Evolutionary conservation across 768 basidiomycete species (phyloP).

Genomic region (Lactarius quietus): DNA sequence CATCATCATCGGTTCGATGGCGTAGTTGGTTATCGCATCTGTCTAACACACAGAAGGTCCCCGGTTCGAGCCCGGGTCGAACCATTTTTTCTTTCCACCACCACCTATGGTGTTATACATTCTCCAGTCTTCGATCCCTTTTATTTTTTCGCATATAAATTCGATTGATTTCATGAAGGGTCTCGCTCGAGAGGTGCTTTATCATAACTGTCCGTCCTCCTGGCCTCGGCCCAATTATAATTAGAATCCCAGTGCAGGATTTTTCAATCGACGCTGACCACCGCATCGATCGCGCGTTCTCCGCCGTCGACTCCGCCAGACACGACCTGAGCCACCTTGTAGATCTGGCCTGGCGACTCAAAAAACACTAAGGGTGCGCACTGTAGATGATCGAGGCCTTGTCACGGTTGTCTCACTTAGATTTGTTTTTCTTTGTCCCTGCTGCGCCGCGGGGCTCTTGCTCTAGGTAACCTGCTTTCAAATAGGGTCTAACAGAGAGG

Average conservation of each 20-base stretch:
- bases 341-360: background rate
- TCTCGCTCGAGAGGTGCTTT: background rate
- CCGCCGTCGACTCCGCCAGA: background rate
- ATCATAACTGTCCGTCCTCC: background rate
- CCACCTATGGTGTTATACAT: too few species aligned
- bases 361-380: background rate
- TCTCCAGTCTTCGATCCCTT: too few species aligned
- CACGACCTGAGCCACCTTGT: background rate
- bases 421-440: background rate
- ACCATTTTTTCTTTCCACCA: constrained; percentile 18
- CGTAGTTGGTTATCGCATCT: constrained; percentile 78
- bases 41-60: constrained; percentile 51
- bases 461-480: background rate
- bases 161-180: background rate
- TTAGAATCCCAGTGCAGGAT: background rate
- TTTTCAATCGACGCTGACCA: background rate
- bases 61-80: constrained; percentile 29
- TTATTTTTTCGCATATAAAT: background rate
- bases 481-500: background rate
- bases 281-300: background rate
- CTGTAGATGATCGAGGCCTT: background rate
- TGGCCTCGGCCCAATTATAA: background rate
- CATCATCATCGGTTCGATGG: constrained; percentile 43
- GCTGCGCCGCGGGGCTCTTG: background rate
- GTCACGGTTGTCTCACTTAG: background rate